These are phyloP conservation scores for Triticum urartu DNA, from an alignment of 176 grass and related monocot genomes.

Conservation along the genomic window DNA sequence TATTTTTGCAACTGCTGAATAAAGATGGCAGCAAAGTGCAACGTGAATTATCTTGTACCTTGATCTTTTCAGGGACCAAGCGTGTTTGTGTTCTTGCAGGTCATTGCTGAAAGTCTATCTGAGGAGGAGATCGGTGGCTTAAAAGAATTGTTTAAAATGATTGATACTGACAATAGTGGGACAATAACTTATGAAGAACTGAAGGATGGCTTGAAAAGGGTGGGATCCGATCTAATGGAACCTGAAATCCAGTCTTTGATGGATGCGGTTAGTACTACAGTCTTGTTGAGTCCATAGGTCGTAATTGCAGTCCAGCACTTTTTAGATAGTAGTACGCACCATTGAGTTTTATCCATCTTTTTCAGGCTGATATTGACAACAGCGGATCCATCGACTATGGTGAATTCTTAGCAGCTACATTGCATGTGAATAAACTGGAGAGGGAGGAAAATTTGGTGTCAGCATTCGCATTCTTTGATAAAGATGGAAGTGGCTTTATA, in stretches of 20 bases:
- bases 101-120: conserved; percentile 94
- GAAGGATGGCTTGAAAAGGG: conserved; percentile 79
- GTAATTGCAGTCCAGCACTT: background rate
- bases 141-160: conserved; percentile 98
- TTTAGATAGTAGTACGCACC: background rate
- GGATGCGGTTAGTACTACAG: conserved; percentile 68
- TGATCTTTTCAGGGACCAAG: conserved; percentile 4
- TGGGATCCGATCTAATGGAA: conserved; percentile 94
- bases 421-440: conserved; percentile 97
- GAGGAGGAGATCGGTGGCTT: conserved; percentile 97
- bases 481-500: conserved; percentile 90
- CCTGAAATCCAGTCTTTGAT: conserved; percentile 89
- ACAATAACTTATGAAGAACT: conserved; percentile 96
- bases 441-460: conserved; percentile 79
- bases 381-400: conserved; percentile 80
- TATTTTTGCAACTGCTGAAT: conserved; percentile 21
- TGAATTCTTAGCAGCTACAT: conserved; percentile 87
- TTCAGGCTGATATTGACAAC: conserved; percentile 71
- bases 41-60: conserved; percentile 7
- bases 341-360: conserved; percentile 20
- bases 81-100: conserved; percentile 42
- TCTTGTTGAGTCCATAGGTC: background rate
- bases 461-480: conserved; percentile 85
- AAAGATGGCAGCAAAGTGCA: background rate
- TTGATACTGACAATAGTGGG: conserved; percentile 93